Conservation (phyloP, 768 basidiomycete species). For the Mycena haematopus region DNA sequence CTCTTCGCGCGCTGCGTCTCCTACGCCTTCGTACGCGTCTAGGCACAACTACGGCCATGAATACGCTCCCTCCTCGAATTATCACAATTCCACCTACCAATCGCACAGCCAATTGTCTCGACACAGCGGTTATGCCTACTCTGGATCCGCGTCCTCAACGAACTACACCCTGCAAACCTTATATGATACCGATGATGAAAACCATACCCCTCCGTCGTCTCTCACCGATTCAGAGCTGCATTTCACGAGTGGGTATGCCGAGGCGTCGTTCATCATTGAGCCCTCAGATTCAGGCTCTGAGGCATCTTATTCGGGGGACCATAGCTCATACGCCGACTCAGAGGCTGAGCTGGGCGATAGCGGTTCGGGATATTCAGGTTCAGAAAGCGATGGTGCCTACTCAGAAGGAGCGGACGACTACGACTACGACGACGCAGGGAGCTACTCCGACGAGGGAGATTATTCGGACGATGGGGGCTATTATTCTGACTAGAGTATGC, state of each 20-base stretch:
- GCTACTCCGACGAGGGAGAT: slow-evolving; percentile 21
- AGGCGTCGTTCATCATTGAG: slow-evolving; percentile 15
- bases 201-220: slow-evolving; percentile 13
- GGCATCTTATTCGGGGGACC: slow-evolving; percentile 8
- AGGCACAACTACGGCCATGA: slow-evolving; percentile 2
- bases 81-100: slow-evolving; percentile 3
- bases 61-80: slow-evolving; percentile 12
- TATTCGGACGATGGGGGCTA: slow-evolving; percentile 21
- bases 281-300: slow-evolving; percentile 25
- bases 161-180: slow-evolving; percentile 3
- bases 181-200: slow-evolving; percentile 14
- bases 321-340: slow-evolving; percentile 6
- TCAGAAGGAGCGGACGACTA: slow-evolving; percentile 23
- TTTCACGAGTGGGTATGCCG: slow-evolving; percentile 11
- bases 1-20: slow-evolving; percentile 9
- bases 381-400: slow-evolving; percentile 20
- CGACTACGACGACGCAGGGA: slow-evolving; percentile 16
- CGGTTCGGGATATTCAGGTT: slow-evolving; percentile 14
- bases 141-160: slow-evolving; percentile 9
- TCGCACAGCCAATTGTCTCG: slow-evolving; percentile 12
- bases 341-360: neutral
- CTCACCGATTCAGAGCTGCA: slow-evolving; percentile 7
- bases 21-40: neutral
- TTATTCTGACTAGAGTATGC: slow-evolving; percentile 8
- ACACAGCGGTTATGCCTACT: slow-evolving; percentile 20